These are phyloP conservation scores for Pyricularia pennisetigena DNA, from an alignment of 2,329 filamentous ascomycete genomes.

Conservation along the genomic window DNA sequence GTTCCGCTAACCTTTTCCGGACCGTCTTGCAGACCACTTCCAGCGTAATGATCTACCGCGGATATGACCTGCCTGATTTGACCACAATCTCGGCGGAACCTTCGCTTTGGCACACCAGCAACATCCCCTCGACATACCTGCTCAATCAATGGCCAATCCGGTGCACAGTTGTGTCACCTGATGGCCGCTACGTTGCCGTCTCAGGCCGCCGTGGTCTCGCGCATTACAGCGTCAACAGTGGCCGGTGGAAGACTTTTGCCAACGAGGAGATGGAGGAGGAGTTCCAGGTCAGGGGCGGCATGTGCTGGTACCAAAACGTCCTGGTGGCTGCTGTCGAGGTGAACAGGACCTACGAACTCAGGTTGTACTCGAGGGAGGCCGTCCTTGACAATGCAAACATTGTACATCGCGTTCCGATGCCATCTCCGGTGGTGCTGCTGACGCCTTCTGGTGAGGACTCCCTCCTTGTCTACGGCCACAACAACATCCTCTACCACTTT, in stretches of 20 bases:
- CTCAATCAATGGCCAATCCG: conserved; percentile 90
- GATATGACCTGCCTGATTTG: conserved; percentile 83
- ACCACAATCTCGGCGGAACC: conserved; percentile 88
- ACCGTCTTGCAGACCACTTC: conserved; percentile 83
- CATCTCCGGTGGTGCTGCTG: conserved; percentile 71
- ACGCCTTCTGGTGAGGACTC: conserved; percentile 89
- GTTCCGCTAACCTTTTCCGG: conserved; percentile 79
- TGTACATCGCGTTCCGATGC: conserved; percentile 67
- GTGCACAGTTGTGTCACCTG: conserved; percentile 76
- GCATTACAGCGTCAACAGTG: conserved; percentile 91
- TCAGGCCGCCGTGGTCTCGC: conserved; percentile 86
- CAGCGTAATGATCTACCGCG: conserved; percentile 84
- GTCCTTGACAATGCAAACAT: conserved; percentile 63
- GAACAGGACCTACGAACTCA: conserved; percentile 70
- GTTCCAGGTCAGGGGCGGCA: conserved; percentile 86
- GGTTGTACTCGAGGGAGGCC: conserved; percentile 85
- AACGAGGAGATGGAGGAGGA: conserved; percentile 75
- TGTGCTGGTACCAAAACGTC: conserved; percentile 98
- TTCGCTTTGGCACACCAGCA: conserved; percentile 89
- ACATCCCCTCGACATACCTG: conserved; percentile 76
- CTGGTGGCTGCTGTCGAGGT: conserved; percentile 88
- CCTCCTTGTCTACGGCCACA: conserved; percentile 90
- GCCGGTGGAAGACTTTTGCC: conserved; percentile 90
- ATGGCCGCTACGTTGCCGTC: conserved; percentile 91
- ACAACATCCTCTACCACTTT: conserved; percentile 92